These are phyloP conservation scores for Monosporascus sp. DNA, from an alignment of 2,329 filamentous ascomycete genomes.

Conservation along the genomic window DNA sequence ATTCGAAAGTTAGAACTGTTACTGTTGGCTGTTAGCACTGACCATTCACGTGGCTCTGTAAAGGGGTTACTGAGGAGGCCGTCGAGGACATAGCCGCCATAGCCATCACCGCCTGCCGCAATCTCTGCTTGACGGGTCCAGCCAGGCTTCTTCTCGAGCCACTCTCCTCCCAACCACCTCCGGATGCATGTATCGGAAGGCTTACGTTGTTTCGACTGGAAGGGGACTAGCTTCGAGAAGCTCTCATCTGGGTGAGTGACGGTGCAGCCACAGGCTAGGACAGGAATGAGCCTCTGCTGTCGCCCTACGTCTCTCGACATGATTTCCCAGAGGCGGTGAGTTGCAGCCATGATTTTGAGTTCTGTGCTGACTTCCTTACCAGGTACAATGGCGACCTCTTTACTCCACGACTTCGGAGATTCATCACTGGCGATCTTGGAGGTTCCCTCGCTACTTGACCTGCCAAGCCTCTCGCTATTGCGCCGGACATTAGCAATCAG, in stretches of 20 bases:
- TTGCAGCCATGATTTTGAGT: background rate
- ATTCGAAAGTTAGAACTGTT: too few relatives aligned
- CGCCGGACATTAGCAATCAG: conserved; percentile 5
- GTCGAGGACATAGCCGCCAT: conserved; percentile 33
- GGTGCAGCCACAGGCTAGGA: conserved; percentile 35
- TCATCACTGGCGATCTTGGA: too few relatives aligned
- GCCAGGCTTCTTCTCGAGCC: conserved; percentile 35
- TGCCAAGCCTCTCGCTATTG: conserved; percentile 3
- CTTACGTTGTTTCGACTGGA: conserved; percentile 41
- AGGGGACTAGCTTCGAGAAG: conserved; percentile 41
- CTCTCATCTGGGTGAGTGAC: conserved; percentile 37
- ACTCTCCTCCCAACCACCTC: conserved; percentile 36
- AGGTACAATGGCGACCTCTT: conserved; percentile 6
- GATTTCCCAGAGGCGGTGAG: conserved; percentile 29
- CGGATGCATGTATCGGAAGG: conserved; percentile 40
- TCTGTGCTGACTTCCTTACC: background rate
- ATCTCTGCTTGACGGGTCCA: conserved; percentile 35
- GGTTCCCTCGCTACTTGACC: background rate
- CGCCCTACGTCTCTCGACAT: conserved; percentile 32
- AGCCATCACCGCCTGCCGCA: conserved; percentile 36
- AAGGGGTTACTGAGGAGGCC: conserved; percentile 21
- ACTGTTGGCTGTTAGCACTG: too few relatives aligned
- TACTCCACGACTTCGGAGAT: background rate
- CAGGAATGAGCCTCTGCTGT: conserved; percentile 28
- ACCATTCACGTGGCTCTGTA: background rate